Conservation (phyloP, 352 stramenopile genomes). For the Phytophthora boehmeriae region DNA sequence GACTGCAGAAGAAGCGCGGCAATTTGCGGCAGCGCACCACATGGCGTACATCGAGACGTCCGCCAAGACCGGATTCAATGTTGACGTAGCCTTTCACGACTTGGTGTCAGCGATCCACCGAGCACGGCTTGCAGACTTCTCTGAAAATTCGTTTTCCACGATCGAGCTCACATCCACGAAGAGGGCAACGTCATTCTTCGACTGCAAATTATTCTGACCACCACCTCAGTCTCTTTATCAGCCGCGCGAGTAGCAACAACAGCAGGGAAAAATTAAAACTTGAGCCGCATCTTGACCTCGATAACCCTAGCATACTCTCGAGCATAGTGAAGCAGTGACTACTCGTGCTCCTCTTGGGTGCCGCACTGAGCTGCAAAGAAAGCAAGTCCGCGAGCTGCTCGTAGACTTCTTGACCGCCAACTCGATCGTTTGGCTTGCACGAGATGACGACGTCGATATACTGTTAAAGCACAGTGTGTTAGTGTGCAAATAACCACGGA, state of each 20-base stretch:
- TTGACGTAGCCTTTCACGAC: conserved; percentile 60
- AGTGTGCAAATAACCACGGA: no score
- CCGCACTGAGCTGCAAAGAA: conserved; percentile 44
- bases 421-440: conserved; percentile 57
- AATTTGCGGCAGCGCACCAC: conserved; percentile 70
- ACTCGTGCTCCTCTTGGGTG: conserved; percentile 2
- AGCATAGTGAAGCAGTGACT: no score
- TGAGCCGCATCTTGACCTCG: no score
- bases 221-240: no score
- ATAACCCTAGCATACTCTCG: no score
- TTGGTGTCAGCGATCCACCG: conserved; percentile 66
- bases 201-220: conserved; percentile 55
- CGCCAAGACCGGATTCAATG: conserved; percentile 74
- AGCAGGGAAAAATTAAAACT: no score
- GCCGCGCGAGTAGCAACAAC: no score
- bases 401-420: conserved; percentile 49
- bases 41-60: conserved; percentile 86
- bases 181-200: conserved; percentile 40
- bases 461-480: conserved; percentile 15
- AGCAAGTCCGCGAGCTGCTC: conserved; percentile 62
- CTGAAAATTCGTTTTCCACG: conserved; percentile 24
- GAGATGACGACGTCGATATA: conserved; percentile 57
- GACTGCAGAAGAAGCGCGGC: conserved; percentile 60
- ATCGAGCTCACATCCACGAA: conserved; percentile 43
- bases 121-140: conserved; percentile 41